Evolutionary conservation across 768 basidiomycete species (phyloP).

Genomic region (Asterophora parasitica): DNA sequence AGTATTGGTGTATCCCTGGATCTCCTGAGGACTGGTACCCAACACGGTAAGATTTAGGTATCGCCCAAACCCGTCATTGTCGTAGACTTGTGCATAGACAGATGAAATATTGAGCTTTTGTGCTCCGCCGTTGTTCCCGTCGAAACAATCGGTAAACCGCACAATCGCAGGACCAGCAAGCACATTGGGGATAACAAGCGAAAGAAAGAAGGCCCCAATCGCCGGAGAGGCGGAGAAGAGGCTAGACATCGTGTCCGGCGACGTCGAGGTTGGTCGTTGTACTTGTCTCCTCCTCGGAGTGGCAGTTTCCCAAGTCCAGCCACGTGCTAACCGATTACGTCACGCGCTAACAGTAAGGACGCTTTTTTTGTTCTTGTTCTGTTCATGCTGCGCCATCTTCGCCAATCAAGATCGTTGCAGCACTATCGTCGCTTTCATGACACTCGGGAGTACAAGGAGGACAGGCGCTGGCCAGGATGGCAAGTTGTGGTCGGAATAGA

Average conservation of each 20-base stretch:
- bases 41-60: constrained; percentile 71
- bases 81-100: constrained; percentile 68
- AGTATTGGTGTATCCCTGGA: constrained; percentile 54
- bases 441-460: constrained; percentile 27
- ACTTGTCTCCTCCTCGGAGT: too few relatives aligned
- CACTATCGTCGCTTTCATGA: constrained; percentile 28
- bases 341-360: too few relatives aligned
- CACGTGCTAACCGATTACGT: constrained; percentile 17
- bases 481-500: constrained; percentile 90
- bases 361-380: background rate
- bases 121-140: constrained; percentile 33
- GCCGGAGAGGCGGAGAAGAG: constrained; percentile 13
- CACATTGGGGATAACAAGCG: constrained; percentile 20
- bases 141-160: constrained; percentile 67
- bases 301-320: background rate
- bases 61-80: constrained; percentile 34
- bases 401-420: constrained; percentile 15
- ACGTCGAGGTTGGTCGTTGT: too few relatives aligned
- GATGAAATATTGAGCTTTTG: constrained; percentile 62
- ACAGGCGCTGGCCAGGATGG: constrained; percentile 78
- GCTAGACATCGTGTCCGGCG: constrained; percentile 22
- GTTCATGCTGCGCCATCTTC: constrained; percentile 20
- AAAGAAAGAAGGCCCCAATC: constrained; percentile 20
- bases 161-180: constrained; percentile 57
- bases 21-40: constrained; percentile 54